Conservation (phyloP, 495 filamentous ascomycete species). For the Aspergillus biplanus region DNA sequence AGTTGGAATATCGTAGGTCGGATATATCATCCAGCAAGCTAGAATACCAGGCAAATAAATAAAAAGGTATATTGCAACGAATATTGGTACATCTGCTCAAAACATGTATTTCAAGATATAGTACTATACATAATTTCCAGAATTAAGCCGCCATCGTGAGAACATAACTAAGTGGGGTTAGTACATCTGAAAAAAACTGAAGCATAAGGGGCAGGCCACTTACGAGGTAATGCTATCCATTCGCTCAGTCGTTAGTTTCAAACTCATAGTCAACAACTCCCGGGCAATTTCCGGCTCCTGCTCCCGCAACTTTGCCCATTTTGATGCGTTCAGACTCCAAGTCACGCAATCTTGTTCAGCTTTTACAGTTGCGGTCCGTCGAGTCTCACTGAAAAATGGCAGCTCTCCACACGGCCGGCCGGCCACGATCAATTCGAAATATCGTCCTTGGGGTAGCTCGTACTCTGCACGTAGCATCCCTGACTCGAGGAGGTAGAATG, state of each 20-base stretch:
- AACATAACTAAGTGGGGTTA: constrained; percentile 34
- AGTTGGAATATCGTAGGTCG: too few species aligned
- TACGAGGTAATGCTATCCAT: constrained; percentile 87
- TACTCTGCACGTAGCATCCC: constrained; percentile 91
- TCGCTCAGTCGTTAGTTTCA: constrained; percentile 88
- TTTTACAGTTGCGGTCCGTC: constrained; percentile 81
- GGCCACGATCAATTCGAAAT: constrained; percentile 89
- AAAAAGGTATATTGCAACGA: neutral
- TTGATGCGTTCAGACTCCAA: constrained; percentile 73
- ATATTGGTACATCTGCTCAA: neutral
- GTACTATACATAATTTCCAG: too few species aligned
- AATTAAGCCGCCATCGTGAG: constrained; percentile 41
- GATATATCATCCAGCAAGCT: too few species aligned
- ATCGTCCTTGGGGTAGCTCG: constrained; percentile 82
- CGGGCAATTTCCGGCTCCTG: constrained; percentile 73
- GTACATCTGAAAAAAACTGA: neutral
- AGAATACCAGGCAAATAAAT: too few species aligned
- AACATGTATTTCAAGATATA: neutral
- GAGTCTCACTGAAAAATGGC: constrained; percentile 91
- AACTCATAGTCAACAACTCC: constrained; percentile 79
- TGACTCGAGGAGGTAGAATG: constrained; percentile 89
- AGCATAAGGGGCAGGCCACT: constrained; percentile 31
- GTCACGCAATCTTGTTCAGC: constrained; percentile 80
- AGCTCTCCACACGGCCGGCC: constrained; percentile 95
- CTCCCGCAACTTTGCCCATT: constrained; percentile 72